Base-by-base conservation (phyloP, 2,329 filamentous ascomycete genomes). In the Calycina herbarum region DNA sequence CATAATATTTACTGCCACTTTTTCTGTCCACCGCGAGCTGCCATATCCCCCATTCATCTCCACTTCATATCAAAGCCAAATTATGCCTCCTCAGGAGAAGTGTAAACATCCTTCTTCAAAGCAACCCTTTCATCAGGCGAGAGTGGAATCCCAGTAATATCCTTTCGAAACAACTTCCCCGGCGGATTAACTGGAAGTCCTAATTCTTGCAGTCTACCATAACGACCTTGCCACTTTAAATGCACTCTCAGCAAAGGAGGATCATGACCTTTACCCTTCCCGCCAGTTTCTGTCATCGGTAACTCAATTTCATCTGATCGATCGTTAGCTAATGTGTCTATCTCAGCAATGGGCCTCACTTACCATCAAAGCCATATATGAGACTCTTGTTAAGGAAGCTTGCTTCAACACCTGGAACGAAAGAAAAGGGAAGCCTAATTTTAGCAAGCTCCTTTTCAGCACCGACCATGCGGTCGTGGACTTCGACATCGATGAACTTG, bases 91-190 rank as follows among this genome's bases (percentile, higher is more conserved):
- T 54, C 48, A 27, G 20, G 48, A 54, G 20, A 27, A 6, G n/a
- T 13, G n/a, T 40, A 40, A 54, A 24, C 17, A n/a, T 48, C 51
- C 11, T 29, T 29, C 38, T 24, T 29, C 8, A 59, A 31, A 35
- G 31, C 35, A 20, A n/a, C 61, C 33, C 57, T 65, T 48, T 65
- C 64, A 29, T 67, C 68, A 15, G 64, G 61, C 17, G 60, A 40
- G 2, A 63, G 31, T 24, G 69, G 66, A 60, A 69, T 67, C 13
- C 48, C 62, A 48, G 38, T 15, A 15, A 31, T 17, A 38, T 63
- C 64, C 7, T 27, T 11, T 27, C 60, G 40, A 31, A 72, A 72
- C 69, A 72, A 70, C 61, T 72, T 72, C 5, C 69, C 70, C 5
- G 70, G 70, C 7, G 68, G 65, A 3, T 20, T 2, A 5, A 60